Conservation (phyloP, 768 basidiomycete genomes). For the Rickenella mellea region DNA sequence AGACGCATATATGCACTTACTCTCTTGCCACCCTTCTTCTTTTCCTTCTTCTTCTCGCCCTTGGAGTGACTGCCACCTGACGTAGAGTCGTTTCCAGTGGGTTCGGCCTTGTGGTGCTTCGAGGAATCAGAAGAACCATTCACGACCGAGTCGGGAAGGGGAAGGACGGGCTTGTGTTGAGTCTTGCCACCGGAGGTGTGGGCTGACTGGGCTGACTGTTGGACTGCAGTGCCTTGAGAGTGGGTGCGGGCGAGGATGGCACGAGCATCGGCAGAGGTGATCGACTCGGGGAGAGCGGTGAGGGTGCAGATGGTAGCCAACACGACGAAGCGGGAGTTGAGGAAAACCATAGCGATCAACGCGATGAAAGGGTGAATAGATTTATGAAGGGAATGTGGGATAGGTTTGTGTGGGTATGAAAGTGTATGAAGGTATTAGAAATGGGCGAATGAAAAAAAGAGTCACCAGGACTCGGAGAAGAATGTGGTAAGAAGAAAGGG, state of each 20-base stretch:
- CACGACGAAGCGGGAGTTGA: conserved; percentile 36
- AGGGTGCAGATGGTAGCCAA: conserved; percentile 38
- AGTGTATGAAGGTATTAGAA: conserved; percentile 12
- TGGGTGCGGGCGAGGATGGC: conserved; percentile 19
- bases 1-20: too few species aligned
- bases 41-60: not conserved
- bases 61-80: not conserved
- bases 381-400: conserved; percentile 9
- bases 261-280: conserved; percentile 28
- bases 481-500: conserved; percentile 24
- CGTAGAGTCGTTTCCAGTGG: not conserved
- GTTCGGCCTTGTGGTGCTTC: not conserved
- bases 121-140: not conserved
- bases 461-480: conserved; percentile 47
- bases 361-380: conserved; percentile 4
- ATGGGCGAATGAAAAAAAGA: conserved; percentile 16
- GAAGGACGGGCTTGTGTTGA: not conserved
- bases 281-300: conserved; percentile 29
- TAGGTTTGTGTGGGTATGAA: conserved; percentile 10
- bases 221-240: not conserved
- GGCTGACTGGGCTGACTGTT: not conserved
- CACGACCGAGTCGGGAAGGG: not conserved
- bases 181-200: not conserved
- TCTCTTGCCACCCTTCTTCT: too few species aligned
- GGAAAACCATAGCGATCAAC: conserved; percentile 35